Evolutionary conservation across 2,329 filamentous ascomycete genomes (phyloP).

Genomic region (Sporothrix mexicana): DNA sequence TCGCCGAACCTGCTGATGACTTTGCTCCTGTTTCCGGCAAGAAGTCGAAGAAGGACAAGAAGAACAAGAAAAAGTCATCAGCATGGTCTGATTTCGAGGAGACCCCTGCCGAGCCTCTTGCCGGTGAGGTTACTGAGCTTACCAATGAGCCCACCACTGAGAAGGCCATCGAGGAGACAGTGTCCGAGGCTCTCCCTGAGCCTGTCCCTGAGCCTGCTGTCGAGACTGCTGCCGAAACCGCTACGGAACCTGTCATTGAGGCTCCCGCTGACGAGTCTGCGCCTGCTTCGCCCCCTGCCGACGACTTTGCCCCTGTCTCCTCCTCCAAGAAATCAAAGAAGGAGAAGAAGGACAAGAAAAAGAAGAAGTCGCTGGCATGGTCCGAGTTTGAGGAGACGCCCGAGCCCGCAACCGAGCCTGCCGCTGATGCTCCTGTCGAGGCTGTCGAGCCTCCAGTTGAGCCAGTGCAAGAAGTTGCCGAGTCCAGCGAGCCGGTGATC

Average conservation of each 20-base stretch:
- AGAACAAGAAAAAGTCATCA: slow-evolving; percentile 25
- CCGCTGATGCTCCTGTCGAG: background rate
- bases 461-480: no score
- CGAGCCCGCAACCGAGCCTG: background rate
- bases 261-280: background rate
- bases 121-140: background rate
- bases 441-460: background rate
- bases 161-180: no score
- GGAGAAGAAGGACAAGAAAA: slow-evolving; percentile 29
- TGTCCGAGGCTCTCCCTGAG: no score
- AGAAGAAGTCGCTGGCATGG: slow-evolving; percentile 29
- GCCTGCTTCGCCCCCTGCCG: background rate
- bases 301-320: background rate
- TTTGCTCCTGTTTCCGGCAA: background rate
- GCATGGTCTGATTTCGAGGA: background rate
- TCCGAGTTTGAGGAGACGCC: background rate
- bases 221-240: no score
- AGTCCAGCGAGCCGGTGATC: background rate
- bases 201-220: background rate
- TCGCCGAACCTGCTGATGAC: background rate
- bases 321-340: slow-evolving; percentile 32
- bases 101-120: background rate
- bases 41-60: slow-evolving; percentile 32
- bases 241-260: background rate
- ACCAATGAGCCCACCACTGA: no score